These are phyloP conservation scores for Curvularia verruculosa DNA, from an alignment of 2,329 filamentous ascomycete genomes.

Conservation along the genomic window DNA sequence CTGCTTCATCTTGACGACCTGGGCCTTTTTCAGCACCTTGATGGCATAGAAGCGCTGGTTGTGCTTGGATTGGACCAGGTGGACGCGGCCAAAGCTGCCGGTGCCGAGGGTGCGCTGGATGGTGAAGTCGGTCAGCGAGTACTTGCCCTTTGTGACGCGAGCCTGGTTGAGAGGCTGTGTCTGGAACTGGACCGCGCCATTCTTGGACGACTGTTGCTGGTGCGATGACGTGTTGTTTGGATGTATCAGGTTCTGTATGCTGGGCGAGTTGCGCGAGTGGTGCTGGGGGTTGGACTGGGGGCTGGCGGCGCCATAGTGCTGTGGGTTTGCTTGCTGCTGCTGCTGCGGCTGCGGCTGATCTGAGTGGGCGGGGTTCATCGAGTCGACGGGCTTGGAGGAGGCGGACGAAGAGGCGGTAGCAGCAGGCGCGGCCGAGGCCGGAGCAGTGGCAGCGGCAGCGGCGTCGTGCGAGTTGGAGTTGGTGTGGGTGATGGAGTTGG, in stretches of 20 bases:
- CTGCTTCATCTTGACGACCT: slow-evolving; percentile 99
- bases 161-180: slow-evolving; percentile 47
- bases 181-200: slow-evolving; percentile 48
- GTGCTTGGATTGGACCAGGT: slow-evolving; percentile 96
- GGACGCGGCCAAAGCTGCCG: slow-evolving; percentile 94
- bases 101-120: slow-evolving; percentile 92
- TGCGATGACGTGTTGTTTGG: slow-evolving; percentile 50
- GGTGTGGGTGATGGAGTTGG: slow-evolving; percentile 19
- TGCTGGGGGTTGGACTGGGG: slow-evolving; percentile 38
- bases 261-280: slow-evolving; percentile 71
- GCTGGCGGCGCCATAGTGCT: slow-evolving; percentile 32
- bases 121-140: slow-evolving; percentile 87
- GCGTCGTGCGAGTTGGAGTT: slow-evolving; percentile 9
- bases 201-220: slow-evolving; percentile 33
- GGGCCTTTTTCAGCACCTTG: slow-evolving; percentile 97
- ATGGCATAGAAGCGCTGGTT: slow-evolving; percentile 98
- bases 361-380: slow-evolving; percentile 50
- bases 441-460: slow-evolving; percentile 11
- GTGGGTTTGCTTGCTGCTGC: slow-evolving; percentile 13
- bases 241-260: slow-evolving; percentile 85
- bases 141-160: slow-evolving; percentile 93
- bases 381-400: slow-evolving; percentile 46
- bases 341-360: slow-evolving; percentile 17
- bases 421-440: slow-evolving; percentile 21
- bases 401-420: slow-evolving; percentile 28